These are phyloP conservation scores for Candida endomychidarum DNA, from an alignment of 805 yeast genomes.

Conservation along the genomic window DNA sequence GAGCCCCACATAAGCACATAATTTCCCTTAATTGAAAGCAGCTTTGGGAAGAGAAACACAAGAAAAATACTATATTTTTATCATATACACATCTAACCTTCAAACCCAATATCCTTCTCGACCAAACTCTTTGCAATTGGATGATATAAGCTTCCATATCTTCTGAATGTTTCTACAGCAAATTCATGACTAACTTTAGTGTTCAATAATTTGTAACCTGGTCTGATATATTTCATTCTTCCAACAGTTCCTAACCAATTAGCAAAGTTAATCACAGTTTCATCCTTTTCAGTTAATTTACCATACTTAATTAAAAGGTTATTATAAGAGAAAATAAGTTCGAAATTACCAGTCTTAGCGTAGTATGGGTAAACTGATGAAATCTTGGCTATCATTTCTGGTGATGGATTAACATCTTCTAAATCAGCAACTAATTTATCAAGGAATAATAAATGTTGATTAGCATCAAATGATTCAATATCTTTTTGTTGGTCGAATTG, in stretches of 20 bases:
- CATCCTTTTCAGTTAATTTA: conserved; percentile 13
- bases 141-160: conserved; percentile 25
- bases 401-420: conserved; percentile 5
- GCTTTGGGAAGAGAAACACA: too few relatives aligned
- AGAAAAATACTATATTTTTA: too few relatives aligned
- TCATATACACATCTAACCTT: too few relatives aligned
- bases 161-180: conserved; percentile 27
- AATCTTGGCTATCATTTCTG: conserved; percentile 17
- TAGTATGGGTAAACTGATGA: conserved; percentile 22
- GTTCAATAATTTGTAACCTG: conserved; percentile 28
- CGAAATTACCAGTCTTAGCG: conserved; percentile 23
- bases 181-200: conserved; percentile 24
- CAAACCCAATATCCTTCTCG: conserved; percentile 21
- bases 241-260: conserved; percentile 36
- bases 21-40: too few relatives aligned
- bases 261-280: conserved; percentile 22
- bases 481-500: conserved; percentile 34
- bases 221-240: conserved; percentile 37
- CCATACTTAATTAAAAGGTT: conserved; percentile 26
- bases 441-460: conserved; percentile 27
- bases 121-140: conserved; percentile 32
- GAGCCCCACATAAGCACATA: too few relatives aligned
- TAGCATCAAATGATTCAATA: conserved; percentile 21
- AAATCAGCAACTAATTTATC: conserved; percentile 22
- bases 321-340: conserved; percentile 24